These are phyloP conservation scores for Rosa hybrid DNA, from an alignment of 331 rosid genomes.

Conservation along the genomic window DNA sequence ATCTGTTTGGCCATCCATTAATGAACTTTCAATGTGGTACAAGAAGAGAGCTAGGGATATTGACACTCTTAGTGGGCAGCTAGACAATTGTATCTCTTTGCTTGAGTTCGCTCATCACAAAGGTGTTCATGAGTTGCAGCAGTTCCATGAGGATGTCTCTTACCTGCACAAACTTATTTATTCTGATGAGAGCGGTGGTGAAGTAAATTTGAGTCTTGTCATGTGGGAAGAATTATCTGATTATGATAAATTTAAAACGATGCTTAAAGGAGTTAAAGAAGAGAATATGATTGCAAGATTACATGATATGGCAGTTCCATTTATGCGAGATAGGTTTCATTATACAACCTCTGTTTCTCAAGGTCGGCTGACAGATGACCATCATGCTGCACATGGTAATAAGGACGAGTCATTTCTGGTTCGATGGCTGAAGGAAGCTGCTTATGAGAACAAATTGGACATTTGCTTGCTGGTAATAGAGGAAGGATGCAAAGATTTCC, in stretches of 20 bases:
- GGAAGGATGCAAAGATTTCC: constrained; percentile 77
- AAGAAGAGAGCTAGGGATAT: constrained; percentile 75
- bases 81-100: constrained; percentile 79
- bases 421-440: constrained; percentile 91
- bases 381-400: constrained; percentile 37
- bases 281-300: constrained; percentile 65
- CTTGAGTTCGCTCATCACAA: constrained; percentile 75
- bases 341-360: constrained; percentile 35
- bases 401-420: constrained; percentile 71
- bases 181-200: constrained; percentile 58
- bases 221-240: constrained; percentile 72
- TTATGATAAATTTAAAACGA: constrained; percentile 77
- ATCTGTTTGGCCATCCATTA: constrained; percentile 74
- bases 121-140: constrained; percentile 75
- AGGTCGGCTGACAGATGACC: constrained; percentile 29
- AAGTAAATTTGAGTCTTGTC: constrained; percentile 59
- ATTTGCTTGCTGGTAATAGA: constrained; percentile 73
- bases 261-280: constrained; percentile 83
- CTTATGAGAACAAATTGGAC: constrained; percentile 77
- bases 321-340: constrained; percentile 62
- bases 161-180: constrained; percentile 78
- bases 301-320: constrained; percentile 71
- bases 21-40: constrained; percentile 78
- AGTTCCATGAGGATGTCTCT: constrained; percentile 63
- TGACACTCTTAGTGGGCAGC: constrained; percentile 85